phyloP scores from a whole-genome alignment of 2,329 filamentous ascomycete species.

The Cordyceps cateniannulata region DNA sequence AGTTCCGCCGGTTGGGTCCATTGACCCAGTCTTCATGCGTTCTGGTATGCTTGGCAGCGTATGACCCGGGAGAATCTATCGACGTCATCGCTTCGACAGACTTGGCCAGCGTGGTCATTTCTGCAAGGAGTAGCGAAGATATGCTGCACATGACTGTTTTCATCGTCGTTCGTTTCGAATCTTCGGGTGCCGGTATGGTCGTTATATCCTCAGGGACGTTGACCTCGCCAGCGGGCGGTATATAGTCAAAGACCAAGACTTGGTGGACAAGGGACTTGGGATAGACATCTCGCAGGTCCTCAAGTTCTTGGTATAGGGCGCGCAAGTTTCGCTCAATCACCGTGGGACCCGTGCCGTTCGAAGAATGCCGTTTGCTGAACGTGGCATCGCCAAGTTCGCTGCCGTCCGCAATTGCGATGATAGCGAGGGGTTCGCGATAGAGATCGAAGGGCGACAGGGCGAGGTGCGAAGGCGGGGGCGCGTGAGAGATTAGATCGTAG shows the following conservation, averaged over 20 bases:
- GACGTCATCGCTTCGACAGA: slow-evolving; percentile 66
- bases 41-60: slow-evolving; percentile 35
- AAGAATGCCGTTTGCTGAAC: slow-evolving; percentile 49
- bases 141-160: slow-evolving; percentile 77
- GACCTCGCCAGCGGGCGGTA: slow-evolving; percentile 39
- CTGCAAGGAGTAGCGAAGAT: slow-evolving; percentile 65
- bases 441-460: slow-evolving; percentile 83
- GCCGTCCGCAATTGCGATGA: slow-evolving; percentile 82
- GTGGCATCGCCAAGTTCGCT: slow-evolving; percentile 53
- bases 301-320: slow-evolving; percentile 59
- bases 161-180: slow-evolving; percentile 70
- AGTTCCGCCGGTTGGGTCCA: slow-evolving; percentile 43
- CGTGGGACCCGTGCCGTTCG: slow-evolving; percentile 42
- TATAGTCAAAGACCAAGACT: slow-evolving; percentile 73
- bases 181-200: slow-evolving; percentile 60
- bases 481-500: slow-evolving; percentile 78
- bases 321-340: slow-evolving; percentile 51
- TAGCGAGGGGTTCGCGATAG: slow-evolving; percentile 74
- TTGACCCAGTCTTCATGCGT: slow-evolving; percentile 35
- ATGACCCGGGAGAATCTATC: slow-evolving; percentile 68
- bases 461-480: slow-evolving; percentile 72
- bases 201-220: slow-evolving; percentile 62
- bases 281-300: slow-evolving; percentile 64
- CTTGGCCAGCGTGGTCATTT: slow-evolving; percentile 68
- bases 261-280: slow-evolving; percentile 72